These are phyloP conservation scores for Pelargonium fulgidum DNA, from an alignment of 441 rosid species.

Conservation along the genomic window DNA sequence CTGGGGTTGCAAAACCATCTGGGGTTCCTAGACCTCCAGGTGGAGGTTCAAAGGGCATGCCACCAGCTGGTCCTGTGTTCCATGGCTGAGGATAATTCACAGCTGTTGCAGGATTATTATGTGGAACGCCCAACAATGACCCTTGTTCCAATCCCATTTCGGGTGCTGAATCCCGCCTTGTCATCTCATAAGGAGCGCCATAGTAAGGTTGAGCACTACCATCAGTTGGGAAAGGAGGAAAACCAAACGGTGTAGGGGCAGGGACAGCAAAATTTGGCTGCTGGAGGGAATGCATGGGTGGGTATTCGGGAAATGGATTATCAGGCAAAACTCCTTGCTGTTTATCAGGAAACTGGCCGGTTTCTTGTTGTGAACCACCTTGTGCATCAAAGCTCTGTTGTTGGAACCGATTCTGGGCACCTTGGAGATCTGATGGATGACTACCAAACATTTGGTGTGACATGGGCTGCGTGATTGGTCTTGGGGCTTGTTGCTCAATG, in stretches of 20 bases:
- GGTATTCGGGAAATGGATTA: conserved; percentile 49
- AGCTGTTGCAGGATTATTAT: conserved; percentile 43
- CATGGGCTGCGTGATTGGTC: conserved; percentile 47
- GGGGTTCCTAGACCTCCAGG: conserved; percentile 36
- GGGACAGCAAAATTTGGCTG: conserved; percentile 56
- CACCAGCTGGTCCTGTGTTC: conserved; percentile 43
- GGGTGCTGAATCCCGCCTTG: conserved; percentile 36
- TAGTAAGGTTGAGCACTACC: conserved; percentile 59
- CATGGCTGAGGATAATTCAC: conserved; percentile 64
- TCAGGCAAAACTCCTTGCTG: conserved; percentile 47
- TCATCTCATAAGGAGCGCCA: conserved; percentile 49
- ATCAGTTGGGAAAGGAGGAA: conserved; percentile 53
- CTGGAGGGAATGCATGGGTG: conserved; percentile 54
- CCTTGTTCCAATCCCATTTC: conserved; percentile 69
- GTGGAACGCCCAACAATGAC: conserved; percentile 62
- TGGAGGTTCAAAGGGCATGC: conserved; percentile 28
- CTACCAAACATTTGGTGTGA: conserved; percentile 45
- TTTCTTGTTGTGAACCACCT: conserved; percentile 38
- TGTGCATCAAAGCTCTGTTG: conserved; percentile 27
- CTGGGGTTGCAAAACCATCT: conserved; percentile 40
- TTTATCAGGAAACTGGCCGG: conserved; percentile 40
- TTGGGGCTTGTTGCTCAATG: conserved; percentile 48
- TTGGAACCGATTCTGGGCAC: conserved; percentile 34
- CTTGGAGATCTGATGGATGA: conserved; percentile 38
- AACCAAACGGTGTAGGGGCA: conserved; percentile 48